Conservation (phyloP, 2,329 filamentous ascomycete genomes). For the Sporothrix inflata region DNA sequence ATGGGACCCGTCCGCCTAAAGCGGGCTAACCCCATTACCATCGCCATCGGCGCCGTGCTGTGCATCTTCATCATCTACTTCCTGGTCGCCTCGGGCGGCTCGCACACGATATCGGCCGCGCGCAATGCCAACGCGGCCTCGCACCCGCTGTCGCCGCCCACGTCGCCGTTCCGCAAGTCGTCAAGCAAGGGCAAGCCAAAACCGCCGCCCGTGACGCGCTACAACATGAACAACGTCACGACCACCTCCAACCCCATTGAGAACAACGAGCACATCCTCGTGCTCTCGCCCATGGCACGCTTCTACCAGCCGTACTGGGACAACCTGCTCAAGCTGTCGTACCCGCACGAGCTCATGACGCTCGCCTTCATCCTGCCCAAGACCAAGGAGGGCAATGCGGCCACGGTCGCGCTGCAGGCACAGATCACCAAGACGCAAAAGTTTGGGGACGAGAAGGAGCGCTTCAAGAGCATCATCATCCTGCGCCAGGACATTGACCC, state of each 20-base stretch:
- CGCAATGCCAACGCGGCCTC: constrained; percentile 59
- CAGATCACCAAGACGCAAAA: constrained; percentile 85
- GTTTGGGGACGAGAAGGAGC: constrained; percentile 71
- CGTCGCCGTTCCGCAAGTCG: constrained; percentile 71
- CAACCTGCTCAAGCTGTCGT: constrained; percentile 79
- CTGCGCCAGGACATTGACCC: constrained; percentile 93
- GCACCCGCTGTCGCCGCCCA: constrained; percentile 73
- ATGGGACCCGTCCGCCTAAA: constrained; percentile 72
- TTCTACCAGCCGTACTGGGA: constrained; percentile 98
- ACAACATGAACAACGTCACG: constrained; percentile 94
- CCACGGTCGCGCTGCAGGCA: constrained; percentile 79
- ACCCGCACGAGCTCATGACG: constrained; percentile 93
- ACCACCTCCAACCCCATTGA: constrained; percentile 74
- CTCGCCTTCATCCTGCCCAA: constrained; percentile 96
- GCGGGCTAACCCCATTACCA: constrained; percentile 76
- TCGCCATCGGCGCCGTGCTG: constrained; percentile 71
- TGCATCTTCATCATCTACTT: constrained; percentile 73
- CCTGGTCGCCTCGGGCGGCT: constrained; percentile 52
- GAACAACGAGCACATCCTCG: constrained; percentile 83
- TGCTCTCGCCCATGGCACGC: constrained; percentile 87
- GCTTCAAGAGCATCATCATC: constrained; percentile 92
- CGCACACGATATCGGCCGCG: constrained; percentile 38
- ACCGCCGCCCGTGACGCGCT: constrained; percentile 81
- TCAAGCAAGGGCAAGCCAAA: constrained; percentile 54
- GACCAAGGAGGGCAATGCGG: constrained; percentile 86